Evolutionary conservation across 257 asterid genomes (phyloP).

Genomic region (Verbena officinalis): DNA sequence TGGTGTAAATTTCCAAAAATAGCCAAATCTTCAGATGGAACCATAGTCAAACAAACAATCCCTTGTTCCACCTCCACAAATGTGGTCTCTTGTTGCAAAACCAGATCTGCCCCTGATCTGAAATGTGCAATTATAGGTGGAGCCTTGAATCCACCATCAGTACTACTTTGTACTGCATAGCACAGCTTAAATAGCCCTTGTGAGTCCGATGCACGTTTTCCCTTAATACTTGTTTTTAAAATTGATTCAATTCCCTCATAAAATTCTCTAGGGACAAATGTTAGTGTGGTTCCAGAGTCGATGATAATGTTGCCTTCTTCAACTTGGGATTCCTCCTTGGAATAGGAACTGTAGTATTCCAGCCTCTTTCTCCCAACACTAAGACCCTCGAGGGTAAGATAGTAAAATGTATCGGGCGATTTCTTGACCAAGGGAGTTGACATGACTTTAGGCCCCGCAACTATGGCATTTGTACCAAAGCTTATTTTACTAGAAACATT

Average conservation of each 20-base stretch:
- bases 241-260: constrained; percentile 35
- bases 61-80: constrained; percentile 47
- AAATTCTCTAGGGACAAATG: constrained; percentile 33
- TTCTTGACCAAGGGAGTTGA: constrained; percentile 50
- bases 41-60: constrained; percentile 40
- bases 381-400: constrained; percentile 43
- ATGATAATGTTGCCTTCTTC: constrained; percentile 49
- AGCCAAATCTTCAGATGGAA: constrained; percentile 31
- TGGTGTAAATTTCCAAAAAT: constrained; percentile 58
- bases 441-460: constrained; percentile 33
- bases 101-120: constrained; percentile 49
- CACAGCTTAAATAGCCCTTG: constrained; percentile 35
- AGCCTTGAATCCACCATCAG: neutral
- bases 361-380: constrained; percentile 35
- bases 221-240: constrained; percentile 18
- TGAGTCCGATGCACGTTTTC: constrained; percentile 3
- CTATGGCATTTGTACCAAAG: constrained; percentile 44
- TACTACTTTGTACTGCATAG: constrained; percentile 8
- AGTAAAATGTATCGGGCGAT: constrained; percentile 42
- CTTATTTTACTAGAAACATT: constrained; percentile 47
- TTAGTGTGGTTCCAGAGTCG: constrained; percentile 69
- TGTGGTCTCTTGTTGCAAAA: constrained; percentile 27
- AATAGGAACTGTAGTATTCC: neutral
- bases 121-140: constrained; percentile 50
- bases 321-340: too few species aligned